Base-by-base conservation (phyloP, 805 yeast species). In the Scheffersomyces stipitis region DNA sequence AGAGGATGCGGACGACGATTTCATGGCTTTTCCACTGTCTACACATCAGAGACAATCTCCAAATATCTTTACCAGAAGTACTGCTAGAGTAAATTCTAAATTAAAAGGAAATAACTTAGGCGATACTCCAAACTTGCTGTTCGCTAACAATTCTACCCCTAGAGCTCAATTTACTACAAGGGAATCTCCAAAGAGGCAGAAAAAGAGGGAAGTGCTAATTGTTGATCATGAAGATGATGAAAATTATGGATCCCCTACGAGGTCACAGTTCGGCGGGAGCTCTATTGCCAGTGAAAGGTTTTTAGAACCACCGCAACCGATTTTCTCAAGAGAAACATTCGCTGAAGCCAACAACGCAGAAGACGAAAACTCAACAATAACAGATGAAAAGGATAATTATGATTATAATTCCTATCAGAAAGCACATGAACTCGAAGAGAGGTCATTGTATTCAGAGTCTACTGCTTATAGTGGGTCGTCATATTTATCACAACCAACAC, bases 171-270 rank as follows among this genome's bases (percentile, higher is more conserved):
- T 74, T 49, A 82, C 93, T 3, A 65, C 77, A 36, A 62, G 78
- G 46, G 90, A 86, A 56, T 81, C 95, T 0, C 93, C 95, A 23
- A 75, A 69, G 38, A 75, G 89, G 54, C 71, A 71, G 28, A 67
- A 64, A 27, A 56, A 72, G 27, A 68, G 69, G 3, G 70, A 81
- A 4, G 64, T 80, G 3, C 60, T 75, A 10, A 70, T 81, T 32
- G 63, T 57, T 14, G 68, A 69, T 31, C 62, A 60, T 27, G 66
- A 61, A 13, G 54, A 48, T 6, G 51, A 45, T 24, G 64, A 58
- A 12, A 55, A 52, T 15, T 48, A 57, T n/a, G 67, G 71, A 3
- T 62, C 74, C 2, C 71, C 76, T 10, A 52, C 60, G 18, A 44
- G 60, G 18, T 44, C 66, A 26, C 54, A 44, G n/a, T 50, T 45